phyloP scores from a whole-genome alignment of 2,329 filamentous ascomycete species.

The Lithohypha guttulata region DNA sequence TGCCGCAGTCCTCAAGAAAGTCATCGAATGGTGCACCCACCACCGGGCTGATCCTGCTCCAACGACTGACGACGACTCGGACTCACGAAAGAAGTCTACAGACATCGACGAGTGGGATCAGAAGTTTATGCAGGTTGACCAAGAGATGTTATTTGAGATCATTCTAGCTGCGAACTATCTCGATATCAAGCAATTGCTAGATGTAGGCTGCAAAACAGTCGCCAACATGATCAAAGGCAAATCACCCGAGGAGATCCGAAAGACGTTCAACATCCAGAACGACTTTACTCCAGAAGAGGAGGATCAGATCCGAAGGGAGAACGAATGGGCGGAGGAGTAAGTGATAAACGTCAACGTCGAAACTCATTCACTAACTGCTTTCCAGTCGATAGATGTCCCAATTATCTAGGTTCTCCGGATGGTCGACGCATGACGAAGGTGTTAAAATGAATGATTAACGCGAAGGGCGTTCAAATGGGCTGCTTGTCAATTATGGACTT shows the following conservation, averaged over 20 bases:
- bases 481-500: too few species aligned
- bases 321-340: slow-evolving; percentile 80
- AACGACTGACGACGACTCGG: slow-evolving; percentile 76
- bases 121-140: slow-evolving; percentile 99
- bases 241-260: slow-evolving; percentile 96
- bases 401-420: background rate
- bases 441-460: too few species aligned
- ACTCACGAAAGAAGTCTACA: slow-evolving; percentile 94
- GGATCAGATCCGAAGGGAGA: slow-evolving; percentile 88
- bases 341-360: slow-evolving; percentile 15
- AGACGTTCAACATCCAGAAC: slow-evolving; percentile 99
- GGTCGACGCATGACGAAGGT: too few species aligned
- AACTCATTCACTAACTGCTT: slow-evolving; percentile 11
- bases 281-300: slow-evolving; percentile 99
- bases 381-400: slow-evolving; percentile 39
- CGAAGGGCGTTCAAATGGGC: too few species aligned
- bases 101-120: slow-evolving; percentile 99
- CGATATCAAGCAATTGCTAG: slow-evolving; percentile 94
- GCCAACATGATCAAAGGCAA: slow-evolving; percentile 99
- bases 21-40: slow-evolving; percentile 95
- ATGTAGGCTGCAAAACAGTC: slow-evolving; percentile 98
- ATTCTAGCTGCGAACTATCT: slow-evolving; percentile 97
- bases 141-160: slow-evolving; percentile 99
- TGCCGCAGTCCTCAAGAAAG: slow-evolving; percentile 85
- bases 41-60: slow-evolving; percentile 82